Evolutionary conservation across 345 rosid species (phyloP).

Genomic region (Viola odorata): DNA sequence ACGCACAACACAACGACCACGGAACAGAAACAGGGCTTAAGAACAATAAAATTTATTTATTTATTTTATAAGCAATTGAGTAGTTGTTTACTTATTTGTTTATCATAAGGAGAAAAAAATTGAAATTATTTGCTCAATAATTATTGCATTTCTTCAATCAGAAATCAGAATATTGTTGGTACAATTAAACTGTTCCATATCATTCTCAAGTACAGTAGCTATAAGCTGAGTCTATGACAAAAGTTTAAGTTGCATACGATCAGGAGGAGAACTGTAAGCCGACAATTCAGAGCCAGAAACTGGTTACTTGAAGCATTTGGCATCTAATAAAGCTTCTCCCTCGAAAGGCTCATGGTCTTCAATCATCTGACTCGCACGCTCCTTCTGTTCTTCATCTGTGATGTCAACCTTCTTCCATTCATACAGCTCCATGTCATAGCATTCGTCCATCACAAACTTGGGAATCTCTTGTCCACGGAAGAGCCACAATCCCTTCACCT

Average conservation of each 20-base stretch:
- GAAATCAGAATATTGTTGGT: no score
- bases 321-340: conserved; percentile 88
- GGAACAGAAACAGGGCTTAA: no score
- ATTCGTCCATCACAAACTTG: conserved; percentile 70
- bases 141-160: no score
- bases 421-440: conserved; percentile 92
- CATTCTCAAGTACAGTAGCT: no score
- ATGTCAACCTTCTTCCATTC: conserved; percentile 89
- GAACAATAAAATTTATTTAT: no score
- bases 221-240: background rate
- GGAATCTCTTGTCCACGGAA: conserved; percentile 92
- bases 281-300: no score
- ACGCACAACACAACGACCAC: no score
- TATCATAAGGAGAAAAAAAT: no score
- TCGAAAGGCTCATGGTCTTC: conserved; percentile 91
- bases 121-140: no score
- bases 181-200: no score
- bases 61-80: no score
- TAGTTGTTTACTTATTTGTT: no score
- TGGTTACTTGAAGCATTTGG: conserved; percentile 87
- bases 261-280: background rate
- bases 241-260: background rate
- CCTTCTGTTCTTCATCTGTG: conserved; percentile 76
- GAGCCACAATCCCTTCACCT: conserved; percentile 92
- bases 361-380: conserved; percentile 87